These are phyloP conservation scores for Penicillium sp. DNA, from an alignment of 2,329 filamentous ascomycete species.

Conservation along the genomic window DNA sequence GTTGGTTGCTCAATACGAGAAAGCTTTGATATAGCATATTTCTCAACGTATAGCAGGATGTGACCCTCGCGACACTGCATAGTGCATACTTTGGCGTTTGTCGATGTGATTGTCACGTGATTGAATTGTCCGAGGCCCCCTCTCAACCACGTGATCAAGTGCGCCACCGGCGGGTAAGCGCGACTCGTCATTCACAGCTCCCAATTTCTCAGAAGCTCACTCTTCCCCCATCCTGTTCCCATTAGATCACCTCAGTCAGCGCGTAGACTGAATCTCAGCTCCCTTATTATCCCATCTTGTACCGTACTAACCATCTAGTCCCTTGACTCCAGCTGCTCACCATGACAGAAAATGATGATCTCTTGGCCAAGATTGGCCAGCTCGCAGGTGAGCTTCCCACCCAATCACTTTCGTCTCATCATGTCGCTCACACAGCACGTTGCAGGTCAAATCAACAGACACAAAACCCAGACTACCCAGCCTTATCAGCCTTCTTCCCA, in stretches of 20 bases:
- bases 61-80: no score
- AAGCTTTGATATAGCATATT: no score
- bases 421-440: constrained; percentile 6
- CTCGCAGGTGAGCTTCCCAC: constrained; percentile 54
- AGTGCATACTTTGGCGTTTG: no score
- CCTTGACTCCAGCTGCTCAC: constrained; percentile 23
- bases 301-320: constrained; percentile 11
- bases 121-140: neutral
- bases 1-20: no score
- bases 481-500: constrained; percentile 23
- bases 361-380: constrained; percentile 59
- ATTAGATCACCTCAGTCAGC: neutral
- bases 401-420: constrained; percentile 43
- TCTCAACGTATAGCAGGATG: no score
- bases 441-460: constrained; percentile 75
- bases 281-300: neutral
- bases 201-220: constrained; percentile 1
- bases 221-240: neutral
- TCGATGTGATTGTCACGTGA: neutral
- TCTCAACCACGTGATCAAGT: constrained; percentile 1
- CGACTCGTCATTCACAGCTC: constrained; percentile 13
- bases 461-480: constrained; percentile 61
- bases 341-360: constrained; percentile 59
- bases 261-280: neutral
- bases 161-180: constrained; percentile 15